These are phyloP conservation scores for Wallacemonas sp. DNA, from an alignment of 208 protist genomes.

Conservation along the genomic window DNA sequence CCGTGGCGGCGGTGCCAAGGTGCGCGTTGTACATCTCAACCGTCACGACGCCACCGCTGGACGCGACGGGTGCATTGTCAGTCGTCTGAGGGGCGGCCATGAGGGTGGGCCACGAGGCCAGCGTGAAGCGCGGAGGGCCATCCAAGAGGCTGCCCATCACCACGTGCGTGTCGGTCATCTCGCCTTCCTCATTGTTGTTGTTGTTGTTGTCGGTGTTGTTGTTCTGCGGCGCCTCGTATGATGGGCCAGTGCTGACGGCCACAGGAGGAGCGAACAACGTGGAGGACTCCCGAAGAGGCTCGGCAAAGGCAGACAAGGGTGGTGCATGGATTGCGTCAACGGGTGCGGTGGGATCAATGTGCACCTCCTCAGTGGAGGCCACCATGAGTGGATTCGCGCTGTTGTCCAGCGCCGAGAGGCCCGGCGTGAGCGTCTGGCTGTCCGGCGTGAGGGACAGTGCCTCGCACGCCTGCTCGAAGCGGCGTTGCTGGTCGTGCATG, in stretches of 20 bases:
- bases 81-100: too few species aligned
- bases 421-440: background rate
- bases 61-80: background rate
- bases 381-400: background rate
- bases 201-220: too few species aligned
- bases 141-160: slow-evolving; percentile 3
- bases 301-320: too few species aligned
- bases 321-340: too few species aligned
- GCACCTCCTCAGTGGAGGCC: background rate
- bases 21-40: background rate
- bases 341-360: background rate
- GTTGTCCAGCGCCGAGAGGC: background rate
- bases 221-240: too few species aligned
- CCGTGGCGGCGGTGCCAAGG: background rate
- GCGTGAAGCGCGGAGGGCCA: background rate
- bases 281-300: too few species aligned
- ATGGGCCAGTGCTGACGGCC: too few species aligned
- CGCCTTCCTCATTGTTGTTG: too few species aligned
- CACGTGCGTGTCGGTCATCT: background rate
- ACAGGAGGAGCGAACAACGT: too few species aligned
- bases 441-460: background rate
- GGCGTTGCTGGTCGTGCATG: slow-evolving; percentile 1
- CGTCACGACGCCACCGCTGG: background rate
- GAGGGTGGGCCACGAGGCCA: background rate
- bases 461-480: slow-evolving; percentile 6